Evolutionary conservation across 176 grass and related monocot species (phyloP), one percentile per base, ranked within the genome.

Genomic region (Phoenix roebelenii): DNA sequence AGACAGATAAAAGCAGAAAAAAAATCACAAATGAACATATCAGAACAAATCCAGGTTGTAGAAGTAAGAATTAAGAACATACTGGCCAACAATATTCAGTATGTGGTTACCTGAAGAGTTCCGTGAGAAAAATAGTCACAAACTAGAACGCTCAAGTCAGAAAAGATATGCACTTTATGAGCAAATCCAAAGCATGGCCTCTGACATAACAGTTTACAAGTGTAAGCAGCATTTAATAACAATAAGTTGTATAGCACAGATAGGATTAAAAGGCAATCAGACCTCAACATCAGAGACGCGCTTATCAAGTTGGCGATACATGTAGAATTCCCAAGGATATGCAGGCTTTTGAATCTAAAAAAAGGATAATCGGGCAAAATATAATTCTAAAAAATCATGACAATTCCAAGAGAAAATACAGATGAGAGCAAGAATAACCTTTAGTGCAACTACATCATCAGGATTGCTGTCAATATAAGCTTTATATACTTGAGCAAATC

Each of bases 261-360:
- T 44, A 44, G 28, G 14, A 44, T 44, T 10, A 44, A 54, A 15
- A 72, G 62, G 5, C 63, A 80, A 58, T 70, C 69, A 60, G 60
- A 92, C 93, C 87, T 92, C 78, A 67, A 59, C 24, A 63, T 79
- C 76, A 76, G 84, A 73, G 79, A 98, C 79, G 50, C 52, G 81
- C 65, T 25, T 58, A 80, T 98, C 93, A 81, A 98, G 84, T 76
- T 85, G 87, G 25, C 87, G 84, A 79, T 98, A 92, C 64, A 98
- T 98, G 74, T 98, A 92, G 71, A 92, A 98, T 68, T 98, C 93
- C 87, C 84, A 98, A 22, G 84, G 67, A 66, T 75, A 98, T 51
- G 84, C 61, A 52, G 93, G 93, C 16, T 73, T 85, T 51, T 92
- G 84, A 79, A 98, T 79, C 84, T 98, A 81, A 80, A 60, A 55